A percentile compares a stretch with the other conserved stretches of the same genome.
Evolutionary conservation across 2,329 filamentous ascomycete species (phyloP).

Genomic region (Colletotrichum orbiculare): DNA sequence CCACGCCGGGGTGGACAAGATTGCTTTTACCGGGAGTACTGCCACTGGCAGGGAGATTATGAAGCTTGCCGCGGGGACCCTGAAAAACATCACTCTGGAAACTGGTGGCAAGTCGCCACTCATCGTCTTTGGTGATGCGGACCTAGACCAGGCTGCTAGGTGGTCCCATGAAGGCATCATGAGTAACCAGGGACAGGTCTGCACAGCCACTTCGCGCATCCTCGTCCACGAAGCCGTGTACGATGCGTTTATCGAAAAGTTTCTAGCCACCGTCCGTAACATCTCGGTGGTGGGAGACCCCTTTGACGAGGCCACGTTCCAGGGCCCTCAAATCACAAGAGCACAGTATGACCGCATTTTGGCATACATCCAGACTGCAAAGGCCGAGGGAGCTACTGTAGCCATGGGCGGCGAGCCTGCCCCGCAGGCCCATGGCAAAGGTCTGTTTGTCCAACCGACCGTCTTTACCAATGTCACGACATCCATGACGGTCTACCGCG

Average conservation of each 20-base stretch:
- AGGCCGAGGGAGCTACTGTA: conserved; percentile 69
- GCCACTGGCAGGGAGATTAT: conserved; percentile 76
- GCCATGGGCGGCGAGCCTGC: conserved; percentile 50
- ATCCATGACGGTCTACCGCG: conserved; percentile 42
- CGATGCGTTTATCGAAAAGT: conserved; percentile 71
- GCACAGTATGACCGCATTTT: conserved; percentile 73
- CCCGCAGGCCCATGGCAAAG: conserved; percentile 58
- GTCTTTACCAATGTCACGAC: conserved; percentile 44
- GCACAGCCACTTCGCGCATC: conserved; percentile 68
- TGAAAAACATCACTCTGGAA: conserved; percentile 70
- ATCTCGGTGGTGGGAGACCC: conserved; percentile 72
- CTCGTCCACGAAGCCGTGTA: conserved; percentile 67
- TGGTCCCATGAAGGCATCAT: conserved; percentile 55
- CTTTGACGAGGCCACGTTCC: conserved; percentile 71
- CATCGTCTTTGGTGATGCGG: conserved; percentile 69
- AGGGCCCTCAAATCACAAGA: conserved; percentile 75
- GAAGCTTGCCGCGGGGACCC: conserved; percentile 71
- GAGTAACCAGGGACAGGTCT: conserved; percentile 69
- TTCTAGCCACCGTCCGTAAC: conserved; percentile 65
- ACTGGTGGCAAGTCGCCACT: conserved; percentile 71
- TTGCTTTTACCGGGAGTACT: conserved; percentile 79
- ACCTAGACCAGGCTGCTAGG: conserved; percentile 73
- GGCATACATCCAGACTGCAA: conserved; percentile 73
- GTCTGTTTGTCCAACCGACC: conserved; percentile 45
- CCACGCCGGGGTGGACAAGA: conserved; percentile 74